Evolutionary conservation across 1,139 yeast species (phyloP).

Genomic region (Kluyveromyces marxianus): DNA sequence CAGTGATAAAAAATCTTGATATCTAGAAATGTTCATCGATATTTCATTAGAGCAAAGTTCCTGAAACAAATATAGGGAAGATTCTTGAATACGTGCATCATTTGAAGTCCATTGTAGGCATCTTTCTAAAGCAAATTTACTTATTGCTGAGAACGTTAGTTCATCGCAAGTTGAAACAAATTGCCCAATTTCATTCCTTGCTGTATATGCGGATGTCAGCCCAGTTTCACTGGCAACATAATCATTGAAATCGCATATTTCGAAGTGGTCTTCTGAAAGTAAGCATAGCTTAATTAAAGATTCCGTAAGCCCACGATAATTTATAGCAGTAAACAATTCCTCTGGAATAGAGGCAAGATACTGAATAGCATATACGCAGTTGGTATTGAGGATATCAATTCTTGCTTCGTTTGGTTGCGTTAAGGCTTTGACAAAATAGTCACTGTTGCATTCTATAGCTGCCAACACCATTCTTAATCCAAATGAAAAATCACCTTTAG

Average conservation of each 20-base stretch:
- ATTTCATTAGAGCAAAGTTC: slow-evolving; percentile 17
- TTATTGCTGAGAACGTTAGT: neutral
- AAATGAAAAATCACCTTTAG: neutral
- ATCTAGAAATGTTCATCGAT: neutral
- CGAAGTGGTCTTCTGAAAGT: slow-evolving; percentile 28
- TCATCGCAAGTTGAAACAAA: slow-evolving; percentile 4
- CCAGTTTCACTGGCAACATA: slow-evolving; percentile 73
- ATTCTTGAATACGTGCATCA: slow-evolving; percentile 30
- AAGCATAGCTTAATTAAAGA: slow-evolving; percentile 16
- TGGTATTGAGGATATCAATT: neutral
- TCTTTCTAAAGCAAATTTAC: slow-evolving; percentile 23
- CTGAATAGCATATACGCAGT: slow-evolving; percentile 2
- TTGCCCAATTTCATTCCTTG: slow-evolving; percentile 40
- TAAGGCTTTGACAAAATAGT: slow-evolving; percentile 2
- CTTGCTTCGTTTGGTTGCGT: neutral
- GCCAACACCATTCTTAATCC: neutral
- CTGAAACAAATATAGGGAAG: slow-evolving; percentile 28
- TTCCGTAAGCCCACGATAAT: neutral
- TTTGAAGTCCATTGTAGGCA: slow-evolving; percentile 7
- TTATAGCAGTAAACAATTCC: neutral
- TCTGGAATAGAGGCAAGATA: neutral
- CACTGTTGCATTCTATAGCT: neutral
- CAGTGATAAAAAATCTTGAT: slow-evolving; percentile 1
- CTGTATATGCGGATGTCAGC: slow-evolving; percentile 39
- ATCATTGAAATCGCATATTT: slow-evolving; percentile 50